phyloP scores from a whole-genome alignment of 805 yeast species.

The Starmerella davenportii region DNA sequence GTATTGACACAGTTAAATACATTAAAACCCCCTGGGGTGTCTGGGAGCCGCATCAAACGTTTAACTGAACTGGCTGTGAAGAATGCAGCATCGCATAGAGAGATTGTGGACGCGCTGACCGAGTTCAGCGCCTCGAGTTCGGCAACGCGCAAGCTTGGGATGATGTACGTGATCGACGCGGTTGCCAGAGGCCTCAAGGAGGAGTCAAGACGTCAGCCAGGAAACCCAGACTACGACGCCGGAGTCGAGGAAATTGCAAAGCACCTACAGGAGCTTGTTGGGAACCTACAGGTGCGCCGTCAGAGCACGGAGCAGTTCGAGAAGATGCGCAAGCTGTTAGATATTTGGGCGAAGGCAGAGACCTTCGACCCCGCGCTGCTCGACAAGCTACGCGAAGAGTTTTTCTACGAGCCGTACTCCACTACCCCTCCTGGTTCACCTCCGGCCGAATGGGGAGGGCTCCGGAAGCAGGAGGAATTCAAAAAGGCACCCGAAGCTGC shows the following conservation, averaged over 20 bases:
- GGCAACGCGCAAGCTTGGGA: slow-evolving; percentile 71
- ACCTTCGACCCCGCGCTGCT: slow-evolving; percentile 50
- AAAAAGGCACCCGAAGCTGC: slow-evolving; percentile 13
- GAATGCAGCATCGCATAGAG: slow-evolving; percentile 32
- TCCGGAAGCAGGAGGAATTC: slow-evolving; percentile 10
- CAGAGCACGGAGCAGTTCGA: slow-evolving; percentile 23
- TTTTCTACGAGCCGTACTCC: slow-evolving; percentile 30
- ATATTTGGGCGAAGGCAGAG: slow-evolving; percentile 77
- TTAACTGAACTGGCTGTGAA: slow-evolving; percentile 50
- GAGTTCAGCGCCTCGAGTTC: slow-evolving; percentile 57
- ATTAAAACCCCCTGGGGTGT: slow-evolving; percentile 60
- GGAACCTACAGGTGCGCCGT: slow-evolving; percentile 26
- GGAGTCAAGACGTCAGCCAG: slow-evolving; percentile 31
- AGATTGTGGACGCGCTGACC: slow-evolving; percentile 33
- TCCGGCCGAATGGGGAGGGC: slow-evolving; percentile 25
- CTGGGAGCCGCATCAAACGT: slow-evolving; percentile 84
- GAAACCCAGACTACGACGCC: background rate
- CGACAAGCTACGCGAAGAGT: slow-evolving; percentile 36
- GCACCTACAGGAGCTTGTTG: slow-evolving; percentile 31
- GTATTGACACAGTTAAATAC: slow-evolving; percentile 17
- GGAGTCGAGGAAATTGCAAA: slow-evolving; percentile 7
- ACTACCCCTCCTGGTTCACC: slow-evolving; percentile 59
- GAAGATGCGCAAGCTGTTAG: slow-evolving; percentile 67
- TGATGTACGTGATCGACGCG: slow-evolving; percentile 81
- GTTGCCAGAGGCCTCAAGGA: slow-evolving; percentile 73